Evolutionary conservation across 306 rosid species (phyloP).

Genomic region (Ammopiptanthus mongolicus): DNA sequence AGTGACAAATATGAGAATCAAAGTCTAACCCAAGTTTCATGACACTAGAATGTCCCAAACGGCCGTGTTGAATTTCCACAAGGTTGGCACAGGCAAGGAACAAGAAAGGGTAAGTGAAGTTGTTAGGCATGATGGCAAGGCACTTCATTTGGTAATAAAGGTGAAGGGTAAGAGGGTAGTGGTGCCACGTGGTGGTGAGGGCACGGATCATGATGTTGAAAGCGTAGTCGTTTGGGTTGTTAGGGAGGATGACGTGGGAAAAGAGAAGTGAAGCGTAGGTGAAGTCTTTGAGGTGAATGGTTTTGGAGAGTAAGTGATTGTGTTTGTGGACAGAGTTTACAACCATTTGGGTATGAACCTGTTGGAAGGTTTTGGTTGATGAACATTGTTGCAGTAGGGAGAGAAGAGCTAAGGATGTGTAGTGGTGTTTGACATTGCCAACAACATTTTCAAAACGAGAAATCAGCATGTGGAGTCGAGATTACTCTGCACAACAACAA

Average conservation of each 20-base stretch:
- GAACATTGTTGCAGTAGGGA: constrained; percentile 43
- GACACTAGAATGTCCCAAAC: constrained; percentile 44
- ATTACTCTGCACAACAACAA: no score
- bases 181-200: constrained; percentile 68
- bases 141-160: constrained; percentile 56
- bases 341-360: constrained; percentile 71
- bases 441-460: not conserved
- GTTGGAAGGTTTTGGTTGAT: constrained; percentile 39
- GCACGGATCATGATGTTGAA: constrained; percentile 92
- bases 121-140: constrained; percentile 38
- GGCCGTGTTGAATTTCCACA: constrained; percentile 28
- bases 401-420: constrained; percentile 21
- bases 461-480: not conserved
- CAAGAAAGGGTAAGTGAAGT: constrained; percentile 76
- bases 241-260: constrained; percentile 33
- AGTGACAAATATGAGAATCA: constrained; percentile 57
- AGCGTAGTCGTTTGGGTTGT: constrained; percentile 56
- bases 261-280: constrained; percentile 51
- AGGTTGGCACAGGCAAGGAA: constrained; percentile 76
- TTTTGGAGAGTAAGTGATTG: constrained; percentile 58
- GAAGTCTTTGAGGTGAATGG: constrained; percentile 52
- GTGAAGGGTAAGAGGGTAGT: constrained; percentile 42
- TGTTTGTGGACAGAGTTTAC: constrained; percentile 53
- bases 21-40: constrained; percentile 47
- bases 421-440: not conserved